phyloP scores from a whole-genome alignment of 2,329 filamentous ascomycete species.

The Fusarium incarnatum region DNA sequence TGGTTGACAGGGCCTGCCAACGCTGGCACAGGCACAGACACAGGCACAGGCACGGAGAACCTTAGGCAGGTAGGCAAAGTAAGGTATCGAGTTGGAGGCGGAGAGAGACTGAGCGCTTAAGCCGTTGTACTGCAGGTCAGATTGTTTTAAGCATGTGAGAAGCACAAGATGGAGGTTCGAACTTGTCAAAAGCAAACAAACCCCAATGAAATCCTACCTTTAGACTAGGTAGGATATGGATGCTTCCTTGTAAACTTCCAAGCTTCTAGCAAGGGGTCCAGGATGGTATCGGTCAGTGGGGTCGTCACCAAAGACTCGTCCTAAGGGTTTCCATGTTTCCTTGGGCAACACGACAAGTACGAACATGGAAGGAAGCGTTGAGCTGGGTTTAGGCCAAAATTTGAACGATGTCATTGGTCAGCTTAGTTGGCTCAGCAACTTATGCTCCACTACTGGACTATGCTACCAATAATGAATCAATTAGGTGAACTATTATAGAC shows the following conservation, averaged over 20 bases:
- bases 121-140: constrained; percentile 27
- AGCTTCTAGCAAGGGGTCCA: constrained; percentile 34
- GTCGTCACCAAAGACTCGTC: constrained; percentile 19
- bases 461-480: background rate
- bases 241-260: constrained; percentile 24
- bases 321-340: constrained; percentile 16
- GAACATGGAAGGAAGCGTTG: constrained; percentile 15
- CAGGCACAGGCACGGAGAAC: background rate
- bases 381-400: constrained; percentile 3
- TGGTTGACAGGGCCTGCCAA: constrained; percentile 25
- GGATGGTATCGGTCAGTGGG: constrained; percentile 37
- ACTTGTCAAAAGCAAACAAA: constrained; percentile 11
- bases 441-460: background rate
- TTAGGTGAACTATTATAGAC: background rate
- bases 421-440: constrained; percentile 50
- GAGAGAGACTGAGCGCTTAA: background rate
- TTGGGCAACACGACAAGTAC: constrained; percentile 33
- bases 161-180: background rate
- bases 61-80: background rate
- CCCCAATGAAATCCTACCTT: constrained; percentile 2
- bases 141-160: constrained; percentile 25
- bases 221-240: background rate
- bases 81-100: background rate
- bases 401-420: constrained; percentile 47
- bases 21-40: background rate